Conservation (phyloP, 345 rosid genomes). For the Eucalyptus curtisii region DNA sequence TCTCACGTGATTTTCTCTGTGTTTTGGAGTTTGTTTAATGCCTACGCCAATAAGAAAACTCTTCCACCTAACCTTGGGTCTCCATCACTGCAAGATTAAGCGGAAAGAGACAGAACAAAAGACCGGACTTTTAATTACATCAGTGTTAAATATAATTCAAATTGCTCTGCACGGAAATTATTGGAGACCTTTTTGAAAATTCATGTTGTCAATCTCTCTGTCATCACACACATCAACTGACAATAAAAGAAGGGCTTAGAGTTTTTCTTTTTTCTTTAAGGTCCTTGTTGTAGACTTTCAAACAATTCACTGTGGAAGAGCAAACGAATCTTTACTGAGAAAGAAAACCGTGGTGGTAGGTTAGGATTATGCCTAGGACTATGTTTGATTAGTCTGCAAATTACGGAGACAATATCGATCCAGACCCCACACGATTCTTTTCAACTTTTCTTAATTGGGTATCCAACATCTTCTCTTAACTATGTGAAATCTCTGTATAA, state of each 20-base stretch:
- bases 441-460: background rate
- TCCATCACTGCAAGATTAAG: background rate
- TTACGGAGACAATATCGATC: background rate
- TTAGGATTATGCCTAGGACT: background rate
- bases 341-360: background rate
- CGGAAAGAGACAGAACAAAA: background rate
- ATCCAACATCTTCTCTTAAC: background rate
- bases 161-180: background rate
- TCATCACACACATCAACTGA: background rate
- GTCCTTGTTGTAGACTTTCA: background rate
- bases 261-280: background rate
- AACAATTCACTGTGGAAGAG: background rate
- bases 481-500: background rate
- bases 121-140: background rate
- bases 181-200: background rate
- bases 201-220: background rate
- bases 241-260: background rate
- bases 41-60: background rate
- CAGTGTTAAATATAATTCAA: background rate
- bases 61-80: background rate
- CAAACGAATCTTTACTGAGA: background rate
- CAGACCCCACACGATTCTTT: background rate
- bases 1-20: background rate
- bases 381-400: background rate
- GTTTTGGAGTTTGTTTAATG: background rate